Evolutionary conservation across 2,329 filamentous ascomycete species (phyloP).

Genomic region (Fusarium multiceps): DNA sequence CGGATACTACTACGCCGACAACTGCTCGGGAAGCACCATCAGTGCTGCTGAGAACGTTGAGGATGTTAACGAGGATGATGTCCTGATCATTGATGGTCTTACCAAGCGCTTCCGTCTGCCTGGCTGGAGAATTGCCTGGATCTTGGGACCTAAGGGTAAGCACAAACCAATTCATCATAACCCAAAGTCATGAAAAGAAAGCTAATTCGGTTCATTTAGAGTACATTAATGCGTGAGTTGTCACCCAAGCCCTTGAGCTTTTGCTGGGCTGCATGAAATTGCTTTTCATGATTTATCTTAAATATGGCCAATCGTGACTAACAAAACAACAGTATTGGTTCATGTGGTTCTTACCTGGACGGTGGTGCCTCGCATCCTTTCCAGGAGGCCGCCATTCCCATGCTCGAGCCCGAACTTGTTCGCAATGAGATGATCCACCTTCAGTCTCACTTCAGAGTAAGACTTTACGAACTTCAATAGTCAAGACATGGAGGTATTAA

Average conservation of each 20-base stretch:
- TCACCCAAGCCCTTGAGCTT: not conserved
- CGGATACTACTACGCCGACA: conserved; percentile 97
- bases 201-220: conserved; percentile 59
- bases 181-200: not conserved
- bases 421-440: conserved; percentile 88
- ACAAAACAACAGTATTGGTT: conserved; percentile 71
- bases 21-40: conserved; percentile 76
- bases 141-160: conserved; percentile 83
- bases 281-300: not conserved
- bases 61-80: conserved; percentile 89
- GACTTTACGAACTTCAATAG: conserved; percentile 28
- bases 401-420: conserved; percentile 89
- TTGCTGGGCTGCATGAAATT: not conserved
- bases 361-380: conserved; percentile 95
- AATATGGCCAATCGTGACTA: conserved; percentile 7
- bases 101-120: conserved; percentile 97
- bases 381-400: conserved; percentile 90
- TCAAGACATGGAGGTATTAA: conserved; percentile 29
- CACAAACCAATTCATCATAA: not conserved
- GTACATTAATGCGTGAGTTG: conserved; percentile 82
- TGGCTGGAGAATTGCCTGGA: conserved; percentile 97
- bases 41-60: conserved; percentile 85
- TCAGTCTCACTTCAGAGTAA: conserved; percentile 82
- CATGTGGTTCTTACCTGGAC: conserved; percentile 92
- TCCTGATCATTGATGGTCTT: conserved; percentile 93